Conservation (phyloP, 1,284 basidiomycete species). For the Ustilago bromivora region DNA sequence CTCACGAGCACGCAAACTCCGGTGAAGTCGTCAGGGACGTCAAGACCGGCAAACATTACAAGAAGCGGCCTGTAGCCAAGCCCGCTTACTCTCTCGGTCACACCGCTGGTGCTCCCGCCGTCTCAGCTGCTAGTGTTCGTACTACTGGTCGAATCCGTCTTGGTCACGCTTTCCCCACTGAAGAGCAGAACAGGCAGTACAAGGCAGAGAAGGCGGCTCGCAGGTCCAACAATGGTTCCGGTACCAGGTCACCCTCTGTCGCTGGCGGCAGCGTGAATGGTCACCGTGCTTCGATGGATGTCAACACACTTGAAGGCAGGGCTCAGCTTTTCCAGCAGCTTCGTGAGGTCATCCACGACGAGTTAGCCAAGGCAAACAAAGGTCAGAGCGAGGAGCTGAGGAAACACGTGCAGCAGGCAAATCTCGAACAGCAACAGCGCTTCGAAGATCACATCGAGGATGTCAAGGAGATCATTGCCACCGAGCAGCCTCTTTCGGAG, state of each 20-base stretch:
- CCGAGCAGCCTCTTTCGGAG: conserved; percentile 13
- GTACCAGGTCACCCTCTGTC: conserved; percentile 24
- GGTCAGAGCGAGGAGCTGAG: conserved; percentile 50
- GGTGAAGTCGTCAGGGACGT: conserved; percentile 52
- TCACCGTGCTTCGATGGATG: conserved; percentile 33
- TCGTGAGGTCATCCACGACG: conserved; percentile 53
- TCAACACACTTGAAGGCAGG: conserved; percentile 43
- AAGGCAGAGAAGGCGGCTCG: conserved; percentile 38
- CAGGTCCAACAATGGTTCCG: conserved; percentile 34
- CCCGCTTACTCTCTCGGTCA: conserved; percentile 49
- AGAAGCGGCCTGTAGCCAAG: conserved; percentile 37
- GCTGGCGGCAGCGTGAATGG: conserved; percentile 7
- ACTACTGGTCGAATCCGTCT: conserved; percentile 43
- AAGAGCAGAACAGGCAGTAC: conserved; percentile 43
- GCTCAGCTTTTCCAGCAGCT: conserved; percentile 38
- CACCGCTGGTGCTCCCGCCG: conserved; percentile 38
- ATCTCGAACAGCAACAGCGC: conserved; percentile 26
- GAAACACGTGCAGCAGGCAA: conserved; percentile 33
- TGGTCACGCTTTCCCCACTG: conserved; percentile 47
- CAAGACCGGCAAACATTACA: conserved; percentile 58
- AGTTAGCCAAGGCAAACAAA: conserved; percentile 45
- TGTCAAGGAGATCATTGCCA: conserved; percentile 27
- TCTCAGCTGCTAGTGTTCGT: conserved; percentile 9
- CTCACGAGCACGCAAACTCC: conserved; percentile 19
- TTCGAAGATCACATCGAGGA: conserved; percentile 31